Base-by-base conservation (phyloP, 1,284 basidiomycete genomes). In the Apiotrichum siamense region DNA sequence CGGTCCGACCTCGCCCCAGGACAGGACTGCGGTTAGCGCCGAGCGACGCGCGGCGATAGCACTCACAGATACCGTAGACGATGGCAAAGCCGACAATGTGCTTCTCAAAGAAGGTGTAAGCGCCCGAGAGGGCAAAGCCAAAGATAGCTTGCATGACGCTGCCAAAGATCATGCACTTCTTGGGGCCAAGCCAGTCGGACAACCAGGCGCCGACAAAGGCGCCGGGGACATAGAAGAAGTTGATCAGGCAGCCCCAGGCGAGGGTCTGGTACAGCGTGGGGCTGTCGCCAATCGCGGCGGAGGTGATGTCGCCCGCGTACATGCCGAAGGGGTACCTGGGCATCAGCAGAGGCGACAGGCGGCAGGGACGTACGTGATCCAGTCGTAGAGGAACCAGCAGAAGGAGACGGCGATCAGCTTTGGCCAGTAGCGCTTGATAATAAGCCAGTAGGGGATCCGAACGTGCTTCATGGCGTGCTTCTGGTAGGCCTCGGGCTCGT, bases 41-140 rank as follows among this genome's bases (percentile, higher is more conserved):
- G 25, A 9, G 11, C 3, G 9, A 15, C 7, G 12, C 4, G n/a
- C 9, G 23, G 23, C 21, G 3, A 7, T 25, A n/a, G 13, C 4
- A 32, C 39, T 32, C 17, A 35, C 38, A 55, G 49, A 96, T 83
- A 13, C 92, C 91, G 64, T 94, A 96, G 5, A 96, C 75, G 38
- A 91, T 80, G 35, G 87, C 87, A 56, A 92, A 94, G n/a, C 80
- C 89, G 20, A 77, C 87, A 49, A 90, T 80, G 58, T 12, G 47
- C 38, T 36, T 15, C 40, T 47, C 46, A 33, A 56, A 52, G 74
- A 77, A 74, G 21, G 58, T 66, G 72, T 90, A 92, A 27, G 82
- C 75, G 13, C 86, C 88, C 55, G 86, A 88, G 83, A 93, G 87
- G 68, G 87, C 82, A 71, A 92, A 93, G 11, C 90, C 90, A 55